Conservation (phyloP, 1,284 basidiomycete genomes). For the Sphaerobolus stellatus region DNA sequence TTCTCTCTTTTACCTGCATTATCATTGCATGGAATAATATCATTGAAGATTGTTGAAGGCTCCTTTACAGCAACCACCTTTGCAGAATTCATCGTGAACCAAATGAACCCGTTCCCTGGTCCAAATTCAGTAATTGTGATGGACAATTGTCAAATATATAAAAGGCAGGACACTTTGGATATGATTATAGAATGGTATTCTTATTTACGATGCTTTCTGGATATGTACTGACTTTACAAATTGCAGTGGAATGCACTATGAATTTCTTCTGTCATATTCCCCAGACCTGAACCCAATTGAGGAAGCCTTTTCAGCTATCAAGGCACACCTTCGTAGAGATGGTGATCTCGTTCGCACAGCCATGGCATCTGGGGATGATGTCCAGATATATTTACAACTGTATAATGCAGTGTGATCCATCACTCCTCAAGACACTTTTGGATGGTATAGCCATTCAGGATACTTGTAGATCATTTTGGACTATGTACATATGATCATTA, state of each 20-base stretch:
- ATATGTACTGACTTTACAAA: not conserved
- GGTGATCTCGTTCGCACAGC: slow-evolving; percentile 5
- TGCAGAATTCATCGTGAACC: slow-evolving; percentile 28
- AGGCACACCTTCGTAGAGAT: slow-evolving; percentile 17
- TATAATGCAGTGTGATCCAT: slow-evolving; percentile 5
- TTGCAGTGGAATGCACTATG: slow-evolving; percentile 23
- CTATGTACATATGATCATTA: not conserved
- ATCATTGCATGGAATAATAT: slow-evolving; percentile 28
- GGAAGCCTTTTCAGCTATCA: slow-evolving; percentile 29
- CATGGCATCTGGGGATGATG: not conserved
- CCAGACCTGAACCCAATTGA: slow-evolving; percentile 36
- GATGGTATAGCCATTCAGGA: not conserved
- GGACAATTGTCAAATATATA: slow-evolving; percentile 36
- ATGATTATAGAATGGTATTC: slow-evolving; percentile 17
- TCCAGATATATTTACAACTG: not conserved
- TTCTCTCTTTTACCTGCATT: slow-evolving; percentile 37
- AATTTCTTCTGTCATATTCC: slow-evolving; percentile 36
- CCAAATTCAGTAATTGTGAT: slow-evolving; percentile 33
- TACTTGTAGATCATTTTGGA: not conserved
- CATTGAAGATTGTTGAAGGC: slow-evolving; percentile 23
- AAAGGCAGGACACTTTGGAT: slow-evolving; percentile 22
- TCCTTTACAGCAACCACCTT: slow-evolving; percentile 27
- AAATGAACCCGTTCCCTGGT: slow-evolving; percentile 30
- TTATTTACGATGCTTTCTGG: too few species aligned
- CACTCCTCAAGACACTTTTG: not conserved